Conservation (phyloP, 139 green algal genomes). For the Micromonas pusilla region DNA sequence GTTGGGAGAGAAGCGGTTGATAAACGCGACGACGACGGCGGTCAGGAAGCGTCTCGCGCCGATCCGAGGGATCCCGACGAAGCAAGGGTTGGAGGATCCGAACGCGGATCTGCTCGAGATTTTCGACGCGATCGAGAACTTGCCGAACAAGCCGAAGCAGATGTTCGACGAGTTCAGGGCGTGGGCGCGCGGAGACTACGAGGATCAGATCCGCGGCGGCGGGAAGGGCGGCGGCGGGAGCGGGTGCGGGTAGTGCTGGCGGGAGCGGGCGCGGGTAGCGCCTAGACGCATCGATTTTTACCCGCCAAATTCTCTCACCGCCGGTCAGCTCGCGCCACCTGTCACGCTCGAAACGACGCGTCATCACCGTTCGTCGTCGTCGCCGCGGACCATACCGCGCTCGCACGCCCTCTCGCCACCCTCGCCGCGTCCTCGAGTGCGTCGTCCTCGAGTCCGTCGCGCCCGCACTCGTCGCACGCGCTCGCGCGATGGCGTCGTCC, state of each 20-base stretch:
- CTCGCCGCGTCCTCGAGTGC: no score
- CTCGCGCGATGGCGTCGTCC: neutral
- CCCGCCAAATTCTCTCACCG: no score
- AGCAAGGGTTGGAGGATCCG: slow-evolving; percentile 76
- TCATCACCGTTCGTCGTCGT: no score
- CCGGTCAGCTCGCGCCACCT: no score
- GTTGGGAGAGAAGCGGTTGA: slow-evolving; percentile 63
- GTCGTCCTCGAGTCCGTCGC: no score
- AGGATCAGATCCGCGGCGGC: neutral
- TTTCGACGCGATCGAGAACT: slow-evolving; percentile 75
- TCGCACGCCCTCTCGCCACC: no score
- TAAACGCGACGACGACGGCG: slow-evolving; percentile 63
- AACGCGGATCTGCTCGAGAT: slow-evolving; percentile 89
- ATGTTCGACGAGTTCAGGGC: slow-evolving; percentile 22
- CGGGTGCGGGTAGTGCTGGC: slow-evolving; percentile 11
- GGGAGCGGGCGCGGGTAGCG: neutral
- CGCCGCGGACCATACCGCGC: neutral
- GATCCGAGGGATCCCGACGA: slow-evolving; percentile 93
- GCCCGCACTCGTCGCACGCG: neutral
- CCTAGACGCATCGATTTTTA: neutral
- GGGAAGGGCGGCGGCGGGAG: neutral
- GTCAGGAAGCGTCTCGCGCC: slow-evolving; percentile 66
- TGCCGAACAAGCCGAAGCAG: slow-evolving; percentile 46
- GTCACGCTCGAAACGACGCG: no score
- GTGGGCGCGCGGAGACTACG: slow-evolving; percentile 17